Percentiles rank a stretch among this genome's conserved stretches.
Conservation (phyloP, 495 filamentous ascomycete species). For the Chaetomidium leptoderma region DNA sequence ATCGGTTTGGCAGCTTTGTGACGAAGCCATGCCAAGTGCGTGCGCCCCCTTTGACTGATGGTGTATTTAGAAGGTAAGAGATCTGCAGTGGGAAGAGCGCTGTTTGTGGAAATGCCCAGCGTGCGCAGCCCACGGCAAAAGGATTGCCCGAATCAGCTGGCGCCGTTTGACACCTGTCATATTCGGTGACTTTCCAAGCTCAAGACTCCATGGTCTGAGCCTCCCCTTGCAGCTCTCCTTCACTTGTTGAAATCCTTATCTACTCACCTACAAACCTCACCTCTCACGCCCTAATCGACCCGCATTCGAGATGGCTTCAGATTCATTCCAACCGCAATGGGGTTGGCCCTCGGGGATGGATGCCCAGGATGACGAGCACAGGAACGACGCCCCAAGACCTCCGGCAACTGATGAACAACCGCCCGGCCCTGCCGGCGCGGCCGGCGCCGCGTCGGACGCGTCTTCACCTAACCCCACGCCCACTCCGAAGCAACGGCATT, state of each 20-base stretch:
- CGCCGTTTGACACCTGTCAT: slow-evolving; percentile 16
- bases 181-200: slow-evolving; percentile 7
- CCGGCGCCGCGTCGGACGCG: slow-evolving; percentile 7
- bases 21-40: not conserved
- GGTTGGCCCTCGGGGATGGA: slow-evolving; percentile 19
- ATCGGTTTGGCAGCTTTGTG: not conserved
- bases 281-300: not conserved
- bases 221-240: not conserved
- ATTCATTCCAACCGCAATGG: slow-evolving; percentile 15
- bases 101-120: not conserved
- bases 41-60: not conserved
- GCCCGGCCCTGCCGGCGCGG: slow-evolving; percentile 1
- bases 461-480: slow-evolving; percentile 25
- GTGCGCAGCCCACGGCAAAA: not conserved
- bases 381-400: not conserved
- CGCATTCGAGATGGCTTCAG: slow-evolving; percentile 7
- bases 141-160: slow-evolving; percentile 18
- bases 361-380: not conserved
- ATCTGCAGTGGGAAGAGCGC: not conserved
- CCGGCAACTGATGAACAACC: slow-evolving; percentile 4
- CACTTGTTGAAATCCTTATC: not conserved
- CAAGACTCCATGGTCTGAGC: too few relatives aligned
- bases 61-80: not conserved
- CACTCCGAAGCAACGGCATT: slow-evolving; percentile 43
- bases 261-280: not conserved